Conservation (phyloP, 2,329 filamentous ascomycete species). For the Hypomyces perniciosus region DNA sequence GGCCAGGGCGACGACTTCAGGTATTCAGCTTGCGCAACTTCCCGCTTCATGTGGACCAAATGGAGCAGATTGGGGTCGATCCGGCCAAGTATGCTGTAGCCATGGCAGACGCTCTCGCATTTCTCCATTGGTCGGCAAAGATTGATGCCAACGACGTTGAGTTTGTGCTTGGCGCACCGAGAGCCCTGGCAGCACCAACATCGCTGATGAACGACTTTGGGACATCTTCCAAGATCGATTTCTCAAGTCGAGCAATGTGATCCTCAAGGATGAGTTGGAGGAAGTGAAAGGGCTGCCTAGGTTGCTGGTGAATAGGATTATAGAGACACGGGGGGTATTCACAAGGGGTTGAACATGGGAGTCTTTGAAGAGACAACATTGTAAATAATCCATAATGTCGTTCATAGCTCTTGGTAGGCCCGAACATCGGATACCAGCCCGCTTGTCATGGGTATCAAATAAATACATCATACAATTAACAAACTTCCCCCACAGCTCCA, state of each 20-base stretch:
- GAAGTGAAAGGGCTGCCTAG: too few relatives aligned
- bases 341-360: too few relatives aligned
- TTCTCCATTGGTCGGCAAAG: constrained; percentile 42
- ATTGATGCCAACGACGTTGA: constrained; percentile 50
- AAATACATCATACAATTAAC: too few relatives aligned
- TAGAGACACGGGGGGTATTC: too few relatives aligned
- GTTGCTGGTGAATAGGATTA: too few relatives aligned
- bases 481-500: too few relatives aligned
- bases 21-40: constrained; percentile 43
- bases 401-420: too few relatives aligned
- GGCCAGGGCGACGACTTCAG: not conserved
- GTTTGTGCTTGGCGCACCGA: constrained; percentile 41
- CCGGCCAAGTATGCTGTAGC: constrained; percentile 30
- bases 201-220: not conserved
- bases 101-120: constrained; percentile 46
- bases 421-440: too few relatives aligned
- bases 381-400: too few relatives aligned
- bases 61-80: constrained; percentile 36
- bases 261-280: too few relatives aligned
- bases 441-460: too few relatives aligned
- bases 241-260: not conserved
- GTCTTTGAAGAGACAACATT: too few relatives aligned
- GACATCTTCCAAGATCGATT: not conserved
- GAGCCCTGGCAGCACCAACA: constrained; percentile 2
- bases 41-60: constrained; percentile 43